Base-by-base conservation (phyloP, 1,139 yeast species). In the Yamadazyma aaseri region DNA sequence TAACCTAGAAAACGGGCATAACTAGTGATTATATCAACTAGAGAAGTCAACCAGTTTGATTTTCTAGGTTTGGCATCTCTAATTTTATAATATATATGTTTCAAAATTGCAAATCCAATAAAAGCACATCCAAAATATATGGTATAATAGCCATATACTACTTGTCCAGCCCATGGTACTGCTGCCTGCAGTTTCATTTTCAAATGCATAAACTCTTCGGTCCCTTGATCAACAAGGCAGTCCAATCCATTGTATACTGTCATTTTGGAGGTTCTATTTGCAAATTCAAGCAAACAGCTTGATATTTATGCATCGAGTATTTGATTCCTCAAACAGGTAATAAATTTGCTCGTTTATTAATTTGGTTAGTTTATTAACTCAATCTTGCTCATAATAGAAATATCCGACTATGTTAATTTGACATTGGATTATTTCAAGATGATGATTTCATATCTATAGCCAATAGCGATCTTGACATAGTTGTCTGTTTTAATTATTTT, bases 1-100 rank as follows among this genome's bases (percentile, higher is more conserved):
- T 79, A 79, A 1, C 77, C 71, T 6, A 77, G 33, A 37, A 46
- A 68, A 38, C 86, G 60, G 20, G 63, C 56, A 31, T 71, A 51
- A 1, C 81, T 71, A 8, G 58, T 44, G 2, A 60, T 26, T 10
- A 64, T 60, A 41, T 63, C 64, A 12, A 59, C 45, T 11, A 45
- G 49, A 22, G 51, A 55, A 5, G 41, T 44, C 34, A 38, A 30
- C 17, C 40, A 33, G 30, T 44, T 35, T 34, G 43, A 31, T 28
- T 45, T 53, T 20, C 51, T 47, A 36, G 61, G 59, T 3, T 49
- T 36, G 38, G 50, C 49, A 40, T 76, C 81, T 29, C 60, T 35
- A 33, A 55, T 51, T 23, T 46, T 34, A 42, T 63, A 74, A 42
- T 63, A 55, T 5, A 59, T 24, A 40, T 75, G 57, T 37, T 73